These are phyloP conservation scores for Plasmodium vivax DNA, from an alignment of 169 alveolate species.

Conservation along the genomic window DNA sequence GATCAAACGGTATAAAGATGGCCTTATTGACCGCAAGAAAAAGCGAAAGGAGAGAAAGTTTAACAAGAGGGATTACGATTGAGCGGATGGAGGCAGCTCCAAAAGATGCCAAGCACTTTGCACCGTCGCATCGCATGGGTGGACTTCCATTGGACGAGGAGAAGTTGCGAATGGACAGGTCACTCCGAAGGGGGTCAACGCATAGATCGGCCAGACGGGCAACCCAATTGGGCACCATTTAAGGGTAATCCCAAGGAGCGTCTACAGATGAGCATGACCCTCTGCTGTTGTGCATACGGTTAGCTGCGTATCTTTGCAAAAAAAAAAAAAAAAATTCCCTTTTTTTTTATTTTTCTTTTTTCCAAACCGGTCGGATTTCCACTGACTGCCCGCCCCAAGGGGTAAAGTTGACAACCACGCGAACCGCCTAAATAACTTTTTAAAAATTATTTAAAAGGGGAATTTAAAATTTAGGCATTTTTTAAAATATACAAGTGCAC, in stretches of 20 bases:
- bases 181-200: background rate
- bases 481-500: constrained; percentile 74
- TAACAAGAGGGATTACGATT: constrained; percentile 47
- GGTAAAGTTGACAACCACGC: too few relatives aligned
- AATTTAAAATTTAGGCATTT: constrained; percentile 39
- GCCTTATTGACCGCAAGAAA: constrained; percentile 29
- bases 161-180: background rate
- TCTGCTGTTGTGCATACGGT: background rate
- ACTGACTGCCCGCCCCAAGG: too few relatives aligned
- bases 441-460: constrained; percentile 54
- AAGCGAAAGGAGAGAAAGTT: constrained; percentile 46
- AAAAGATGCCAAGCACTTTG: background rate
- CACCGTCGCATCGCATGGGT: background rate
- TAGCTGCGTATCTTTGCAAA: background rate
- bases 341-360: background rate
- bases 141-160: background rate
- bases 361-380: background rate
- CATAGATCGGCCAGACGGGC: background rate
- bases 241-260: background rate
- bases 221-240: background rate
- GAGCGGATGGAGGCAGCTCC: background rate
- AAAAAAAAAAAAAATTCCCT: background rate
- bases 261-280: background rate
- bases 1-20: constrained; percentile 55
- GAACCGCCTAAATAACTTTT: constrained; percentile 35